Conservation (phyloP, 2,329 filamentous ascomycete species). For the Trichoderma pleuroti region DNA sequence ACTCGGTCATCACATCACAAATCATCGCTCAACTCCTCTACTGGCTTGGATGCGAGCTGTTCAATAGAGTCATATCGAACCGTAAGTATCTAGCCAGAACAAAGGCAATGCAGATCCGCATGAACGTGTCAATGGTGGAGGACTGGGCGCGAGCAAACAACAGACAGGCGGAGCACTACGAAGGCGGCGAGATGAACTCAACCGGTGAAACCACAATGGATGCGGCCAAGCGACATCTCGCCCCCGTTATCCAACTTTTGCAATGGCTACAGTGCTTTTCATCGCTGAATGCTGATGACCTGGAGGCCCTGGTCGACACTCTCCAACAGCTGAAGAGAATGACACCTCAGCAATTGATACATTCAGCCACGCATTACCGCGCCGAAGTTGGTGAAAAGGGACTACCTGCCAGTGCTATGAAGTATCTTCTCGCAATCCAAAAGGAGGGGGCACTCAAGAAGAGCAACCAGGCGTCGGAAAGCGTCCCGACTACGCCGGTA, state of each 20-base stretch:
- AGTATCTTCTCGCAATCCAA: conserved; percentile 78
- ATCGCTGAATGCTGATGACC: conserved; percentile 77
- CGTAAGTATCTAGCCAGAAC: conserved; percentile 90
- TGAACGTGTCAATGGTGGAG: conserved; percentile 94
- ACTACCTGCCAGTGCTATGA: conserved; percentile 80
- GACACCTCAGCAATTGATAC: conserved; percentile 83
- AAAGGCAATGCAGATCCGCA: conserved; percentile 99
- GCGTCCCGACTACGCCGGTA: conserved; percentile 44
- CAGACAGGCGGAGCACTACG: conserved; percentile 89
- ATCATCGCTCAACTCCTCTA: conserved; percentile 90
- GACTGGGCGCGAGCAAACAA: conserved; percentile 96
- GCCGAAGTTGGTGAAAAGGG: conserved; percentile 94
- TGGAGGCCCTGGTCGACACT: conserved; percentile 83
- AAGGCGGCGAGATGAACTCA: conserved; percentile 81
- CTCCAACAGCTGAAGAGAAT: conserved; percentile 83
- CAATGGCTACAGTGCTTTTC: conserved; percentile 99
- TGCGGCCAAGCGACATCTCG: conserved; percentile 76
- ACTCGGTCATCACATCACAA: conserved; percentile 92
- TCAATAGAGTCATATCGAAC: conserved; percentile 97
- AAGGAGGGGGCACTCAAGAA: conserved; percentile 64
- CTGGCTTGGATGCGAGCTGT: conserved; percentile 93
- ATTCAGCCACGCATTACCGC: conserved; percentile 88
- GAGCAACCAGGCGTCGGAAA: conserved; percentile 46
- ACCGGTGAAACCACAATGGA: conserved; percentile 86
- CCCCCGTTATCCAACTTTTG: conserved; percentile 85